Base-by-base conservation (phyloP, 2,329 filamentous ascomycete genomes). In the Talaromyces funiculosus region DNA sequence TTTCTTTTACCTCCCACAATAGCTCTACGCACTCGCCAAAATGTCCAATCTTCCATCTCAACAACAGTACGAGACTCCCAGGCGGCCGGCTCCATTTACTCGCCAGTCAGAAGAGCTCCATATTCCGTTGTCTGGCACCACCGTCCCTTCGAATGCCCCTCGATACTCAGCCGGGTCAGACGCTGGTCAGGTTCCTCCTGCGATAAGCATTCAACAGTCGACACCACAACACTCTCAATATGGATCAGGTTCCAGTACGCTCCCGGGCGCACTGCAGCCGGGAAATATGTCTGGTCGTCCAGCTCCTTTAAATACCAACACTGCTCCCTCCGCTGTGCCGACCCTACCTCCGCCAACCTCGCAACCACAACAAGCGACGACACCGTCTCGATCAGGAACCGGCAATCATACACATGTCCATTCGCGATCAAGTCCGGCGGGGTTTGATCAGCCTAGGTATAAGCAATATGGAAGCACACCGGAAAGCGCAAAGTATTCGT, bases 391-490 rank as follows among this genome's bases (percentile, higher is more conserved):
- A 71, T 82, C 88, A 16, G 60, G 60, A 38, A 54, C 54, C 24
- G 31, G 29, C 14, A 58, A 54, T 20, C 60, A 61, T 22, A 58
- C 54, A 20, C 90, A 93, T 72, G 84, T 81, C 71, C 93, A 96
- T 76, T 92, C 92, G 53, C 85, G 90, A 68, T 94, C 91, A 61
- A 96, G 91, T 74, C 91, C 92, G 55, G 86, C 87, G 47, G 83
- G 81, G 42, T 71, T 83, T 68, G 80, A 86, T 62, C 77, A 77
- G 61, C 82, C 84, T 64, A 84, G 84, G 71, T 86, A 87, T 73
- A 83, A 84, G 65, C 82, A 84, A 55, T 85, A 84, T 69, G 81
- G 80, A 59, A 78, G 86, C 56, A 91, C 89, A 2, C 86, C 89
- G 29, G 82, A 85, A 35, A 83, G 84, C 59, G 78, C 82, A 67